These are phyloP conservation scores for Clarireedia hainanense DNA, from an alignment of 2,329 filamentous ascomycete genomes.

Conservation along the genomic window DNA sequence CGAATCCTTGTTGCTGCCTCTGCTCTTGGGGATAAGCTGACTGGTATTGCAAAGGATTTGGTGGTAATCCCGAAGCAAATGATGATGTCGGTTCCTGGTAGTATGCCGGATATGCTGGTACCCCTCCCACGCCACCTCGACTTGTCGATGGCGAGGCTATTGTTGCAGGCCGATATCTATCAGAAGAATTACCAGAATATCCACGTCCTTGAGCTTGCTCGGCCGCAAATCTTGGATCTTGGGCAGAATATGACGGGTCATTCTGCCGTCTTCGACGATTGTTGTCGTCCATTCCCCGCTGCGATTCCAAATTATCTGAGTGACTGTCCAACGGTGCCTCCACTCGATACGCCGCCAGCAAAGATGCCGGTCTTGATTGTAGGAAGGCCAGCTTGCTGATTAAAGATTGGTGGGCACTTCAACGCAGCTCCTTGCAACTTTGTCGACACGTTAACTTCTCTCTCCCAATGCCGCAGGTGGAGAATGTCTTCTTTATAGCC, in stretches of 20 bases:
- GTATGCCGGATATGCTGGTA: slow-evolving; percentile 48
- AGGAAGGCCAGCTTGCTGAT: slow-evolving; percentile 55
- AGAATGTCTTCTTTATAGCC: background rate
- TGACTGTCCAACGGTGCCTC: slow-evolving; percentile 50
- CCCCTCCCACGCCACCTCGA: slow-evolving; percentile 41
- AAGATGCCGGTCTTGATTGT: slow-evolving; percentile 53
- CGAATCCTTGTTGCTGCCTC: slow-evolving; percentile 45
- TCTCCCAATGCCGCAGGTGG: slow-evolving; percentile 1
- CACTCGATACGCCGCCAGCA: slow-evolving; percentile 57
- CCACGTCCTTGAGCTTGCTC: slow-evolving; percentile 23
- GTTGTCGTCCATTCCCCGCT: slow-evolving; percentile 68
- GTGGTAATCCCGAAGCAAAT: slow-evolving; percentile 35
- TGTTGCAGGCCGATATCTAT: slow-evolving; percentile 41
- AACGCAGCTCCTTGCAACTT: background rate
- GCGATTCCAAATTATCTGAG: slow-evolving; percentile 38
- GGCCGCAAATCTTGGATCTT: slow-evolving; percentile 43
- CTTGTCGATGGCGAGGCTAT: slow-evolving; percentile 37
- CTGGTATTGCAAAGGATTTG: slow-evolving; percentile 32
- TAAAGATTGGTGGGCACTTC: slow-evolving; percentile 3
- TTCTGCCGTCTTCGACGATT: slow-evolving; percentile 66
- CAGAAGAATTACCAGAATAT: slow-evolving; percentile 24
- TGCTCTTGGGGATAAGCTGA: slow-evolving; percentile 40
- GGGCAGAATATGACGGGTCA: slow-evolving; percentile 58
- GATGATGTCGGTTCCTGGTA: slow-evolving; percentile 47
- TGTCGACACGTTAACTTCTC: slow-evolving; percentile 1